A percentile compares a stretch with the other conserved stretches of the same genome.
Evolutionary conservation across 257 asterid species (phyloP).

Genomic region (Mitragyna speciosa): DNA sequence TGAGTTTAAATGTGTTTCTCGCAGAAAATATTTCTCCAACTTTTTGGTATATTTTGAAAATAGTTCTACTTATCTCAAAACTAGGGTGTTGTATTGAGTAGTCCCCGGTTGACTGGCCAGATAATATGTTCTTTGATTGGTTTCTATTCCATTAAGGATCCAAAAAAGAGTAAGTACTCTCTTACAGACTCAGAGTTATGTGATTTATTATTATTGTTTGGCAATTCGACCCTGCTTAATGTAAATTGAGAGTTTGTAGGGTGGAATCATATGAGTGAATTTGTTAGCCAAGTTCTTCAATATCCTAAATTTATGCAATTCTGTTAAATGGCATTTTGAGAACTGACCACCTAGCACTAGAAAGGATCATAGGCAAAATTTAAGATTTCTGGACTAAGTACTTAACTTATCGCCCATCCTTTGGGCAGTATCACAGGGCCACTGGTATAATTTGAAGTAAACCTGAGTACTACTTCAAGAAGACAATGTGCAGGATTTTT

Average conservation of each 20-base stretch:
- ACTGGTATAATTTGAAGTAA: not conserved
- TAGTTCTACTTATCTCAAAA: too few relatives aligned
- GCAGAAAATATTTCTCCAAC: not conserved
- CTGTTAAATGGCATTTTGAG: not conserved
- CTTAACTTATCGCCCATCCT: not conserved
- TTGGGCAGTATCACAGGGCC: not conserved
- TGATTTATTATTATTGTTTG: not conserved
- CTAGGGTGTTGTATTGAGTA: not conserved
- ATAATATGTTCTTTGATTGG: not conserved
- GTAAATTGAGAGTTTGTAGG: not conserved
- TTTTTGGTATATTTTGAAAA: not conserved
- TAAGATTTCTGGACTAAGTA: not conserved
- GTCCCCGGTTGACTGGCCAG: not conserved
- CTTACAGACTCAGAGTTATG: not conserved
- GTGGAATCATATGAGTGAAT: not conserved
- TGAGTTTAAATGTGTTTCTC: not conserved
- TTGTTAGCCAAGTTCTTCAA: not conserved
- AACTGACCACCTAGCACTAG: not conserved
- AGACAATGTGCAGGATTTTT: not conserved
- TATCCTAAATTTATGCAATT: not conserved
- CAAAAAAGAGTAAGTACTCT: not conserved
- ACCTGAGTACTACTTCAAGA: not conserved
- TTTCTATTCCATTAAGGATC: not conserved
- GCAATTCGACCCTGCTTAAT: not conserved
- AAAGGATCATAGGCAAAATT: too few relatives aligned